Conservation (phyloP, 2,329 filamentous ascomycete genomes). For the Sarocladium brachiariae region DNA sequence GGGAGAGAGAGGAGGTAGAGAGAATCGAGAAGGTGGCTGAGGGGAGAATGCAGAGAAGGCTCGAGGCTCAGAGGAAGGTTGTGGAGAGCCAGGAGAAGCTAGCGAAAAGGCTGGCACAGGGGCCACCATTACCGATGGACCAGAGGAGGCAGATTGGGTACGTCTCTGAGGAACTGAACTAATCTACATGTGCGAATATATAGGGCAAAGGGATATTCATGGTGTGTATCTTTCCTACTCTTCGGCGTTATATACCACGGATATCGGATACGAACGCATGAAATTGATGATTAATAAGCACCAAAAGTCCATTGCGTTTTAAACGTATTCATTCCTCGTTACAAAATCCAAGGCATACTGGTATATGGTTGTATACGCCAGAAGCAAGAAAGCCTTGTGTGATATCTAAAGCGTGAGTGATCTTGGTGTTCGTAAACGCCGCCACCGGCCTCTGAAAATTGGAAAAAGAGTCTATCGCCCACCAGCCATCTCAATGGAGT, state of each 20-base stretch:
- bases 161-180: conserved; percentile 43
- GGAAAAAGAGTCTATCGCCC: neutral
- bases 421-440: too few species aligned
- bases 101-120: conserved; percentile 38
- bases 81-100: conserved; percentile 40
- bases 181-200: conserved; percentile 6
- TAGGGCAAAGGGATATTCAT: conserved; percentile 7
- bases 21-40: conserved; percentile 40
- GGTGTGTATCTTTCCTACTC: neutral
- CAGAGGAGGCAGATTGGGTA: conserved; percentile 48
- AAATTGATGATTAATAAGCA: neutral
- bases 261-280: neutral
- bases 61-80: conserved; percentile 46
- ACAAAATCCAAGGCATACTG: neutral
- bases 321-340: too few species aligned
- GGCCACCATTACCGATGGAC: conserved; percentile 17
- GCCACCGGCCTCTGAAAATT: neutral
- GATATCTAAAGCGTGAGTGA: too few species aligned
- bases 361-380: too few species aligned
- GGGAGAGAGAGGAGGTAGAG: conserved; percentile 46
- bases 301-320: too few species aligned
- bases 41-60: conserved; percentile 34
- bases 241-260: conserved; percentile 3
- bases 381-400: too few species aligned
- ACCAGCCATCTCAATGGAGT: conserved; percentile 39